phyloP scores from a whole-genome alignment of 805 yeast genomes.

The Ogataea glucozyma region DNA sequence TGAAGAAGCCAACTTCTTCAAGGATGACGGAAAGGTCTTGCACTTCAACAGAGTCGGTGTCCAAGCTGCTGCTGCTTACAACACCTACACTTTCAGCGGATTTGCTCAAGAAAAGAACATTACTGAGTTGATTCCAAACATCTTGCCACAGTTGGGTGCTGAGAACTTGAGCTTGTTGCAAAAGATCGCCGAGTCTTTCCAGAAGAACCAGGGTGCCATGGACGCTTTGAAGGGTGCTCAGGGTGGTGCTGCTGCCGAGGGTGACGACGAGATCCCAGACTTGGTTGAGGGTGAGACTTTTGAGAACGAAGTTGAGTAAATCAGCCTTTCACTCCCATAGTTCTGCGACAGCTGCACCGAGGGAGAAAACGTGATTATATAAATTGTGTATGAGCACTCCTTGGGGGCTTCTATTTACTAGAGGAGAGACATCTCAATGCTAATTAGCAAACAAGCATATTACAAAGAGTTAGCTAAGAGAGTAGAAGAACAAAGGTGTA shows the following conservation, averaged over 20 bases:
- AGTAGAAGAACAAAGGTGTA: too few relatives aligned
- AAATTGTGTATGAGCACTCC: conserved; percentile 1
- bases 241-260: conserved; percentile 48
- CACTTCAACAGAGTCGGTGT: conserved; percentile 97
- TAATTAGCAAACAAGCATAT: conserved; percentile 1
- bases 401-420: conserved; percentile 1
- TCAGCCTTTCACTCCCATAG: not conserved
- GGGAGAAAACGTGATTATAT: conserved; percentile 12
- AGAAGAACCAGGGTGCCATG: conserved; percentile 49
- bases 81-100: conserved; percentile 94
- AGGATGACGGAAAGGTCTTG: conserved; percentile 92
- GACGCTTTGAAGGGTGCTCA: conserved; percentile 38
- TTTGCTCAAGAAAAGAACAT: conserved; percentile 89
- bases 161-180: conserved; percentile 89
- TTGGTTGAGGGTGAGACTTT: conserved; percentile 88
- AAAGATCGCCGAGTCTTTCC: conserved; percentile 86
- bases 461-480: not conserved
- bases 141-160: conserved; percentile 94
- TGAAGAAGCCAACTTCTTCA: conserved; percentile 97
- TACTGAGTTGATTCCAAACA: conserved; percentile 90
- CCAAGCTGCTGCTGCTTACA: conserved; percentile 86
- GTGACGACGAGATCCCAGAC: conserved; percentile 70
- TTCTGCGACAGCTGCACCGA: not conserved
- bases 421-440: conserved; percentile 8
- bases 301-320: conserved; percentile 52